Percentiles rank a stretch among this genome's conserved stretches.
These are phyloP conservation scores for Magnolia officinalis DNA, from an alignment of 164 flowering plant species.

Conservation along the genomic window DNA sequence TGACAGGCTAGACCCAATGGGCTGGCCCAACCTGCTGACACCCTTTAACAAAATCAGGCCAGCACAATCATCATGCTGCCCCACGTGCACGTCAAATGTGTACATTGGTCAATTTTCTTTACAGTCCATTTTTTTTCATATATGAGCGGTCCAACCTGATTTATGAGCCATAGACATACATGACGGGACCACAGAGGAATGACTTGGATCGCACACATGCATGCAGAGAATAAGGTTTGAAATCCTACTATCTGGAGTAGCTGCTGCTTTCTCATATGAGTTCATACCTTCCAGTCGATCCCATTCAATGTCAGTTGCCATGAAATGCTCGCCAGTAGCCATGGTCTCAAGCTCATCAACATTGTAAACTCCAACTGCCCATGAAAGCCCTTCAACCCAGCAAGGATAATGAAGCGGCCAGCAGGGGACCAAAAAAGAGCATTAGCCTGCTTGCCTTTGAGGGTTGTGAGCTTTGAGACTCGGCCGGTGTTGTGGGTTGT, in stretches of 20 bases:
- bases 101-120: background rate
- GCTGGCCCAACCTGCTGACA: too few relatives aligned
- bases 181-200: background rate
- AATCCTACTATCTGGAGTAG: too few relatives aligned
- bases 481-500: constrained; percentile 61
- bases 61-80: background rate
- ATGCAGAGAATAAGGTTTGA: background rate
- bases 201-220: background rate
- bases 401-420: constrained; percentile 78
- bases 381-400: constrained; percentile 85
- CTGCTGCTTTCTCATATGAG: constrained; percentile 36
- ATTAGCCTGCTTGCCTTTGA: constrained; percentile 92
- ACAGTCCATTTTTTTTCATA: background rate
- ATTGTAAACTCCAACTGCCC: constrained; percentile 92
- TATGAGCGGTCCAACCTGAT: background rate
- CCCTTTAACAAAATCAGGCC: background rate
- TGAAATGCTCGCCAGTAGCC: constrained; percentile 89
- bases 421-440: constrained; percentile 96
- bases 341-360: constrained; percentile 98
- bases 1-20: too few relatives aligned
- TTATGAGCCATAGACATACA: background rate
- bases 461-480: constrained; percentile 79
- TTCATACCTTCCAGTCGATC: constrained; percentile 91
- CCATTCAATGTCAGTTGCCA: constrained; percentile 98
- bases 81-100: background rate